phyloP scores from a whole-genome alignment of 2,329 filamentous ascomycete genomes.

The Pseudodiploospora longispora region DNA sequence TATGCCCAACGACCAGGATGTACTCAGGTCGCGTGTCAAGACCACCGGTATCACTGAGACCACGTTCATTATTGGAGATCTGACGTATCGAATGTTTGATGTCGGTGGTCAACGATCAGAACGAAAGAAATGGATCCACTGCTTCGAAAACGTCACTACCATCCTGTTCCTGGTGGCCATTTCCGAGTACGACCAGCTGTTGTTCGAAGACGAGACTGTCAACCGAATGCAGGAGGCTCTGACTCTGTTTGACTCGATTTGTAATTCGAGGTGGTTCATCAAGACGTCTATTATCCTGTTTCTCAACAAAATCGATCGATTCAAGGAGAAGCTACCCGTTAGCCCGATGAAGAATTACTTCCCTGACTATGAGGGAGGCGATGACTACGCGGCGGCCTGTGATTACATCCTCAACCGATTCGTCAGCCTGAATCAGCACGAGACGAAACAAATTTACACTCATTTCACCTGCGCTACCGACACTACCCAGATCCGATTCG shows the following conservation, averaged over 20 bases:
- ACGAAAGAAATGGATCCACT: conserved; percentile 99
- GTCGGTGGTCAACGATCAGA: conserved; percentile 93
- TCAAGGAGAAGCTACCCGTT: conserved; percentile 75
- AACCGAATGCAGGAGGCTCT: conserved; percentile 89
- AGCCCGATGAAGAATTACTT: conserved; percentile 87
- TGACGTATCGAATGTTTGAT: conserved; percentile 96
- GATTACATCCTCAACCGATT: conserved; percentile 99
- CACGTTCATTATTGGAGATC: conserved; percentile 87
- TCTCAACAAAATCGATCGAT: conserved; percentile 84
- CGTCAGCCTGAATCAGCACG: conserved; percentile 95
- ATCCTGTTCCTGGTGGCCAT: conserved; percentile 96
- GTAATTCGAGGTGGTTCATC: conserved; percentile 85
- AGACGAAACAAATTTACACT: conserved; percentile 99
- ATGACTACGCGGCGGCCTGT: conserved; percentile 91
- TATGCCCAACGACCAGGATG: conserved; percentile 91
- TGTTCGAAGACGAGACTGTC: conserved; percentile 94
- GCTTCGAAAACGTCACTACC: conserved; percentile 95
- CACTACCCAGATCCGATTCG: conserved; percentile 97
- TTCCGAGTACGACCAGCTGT: conserved; percentile 90
- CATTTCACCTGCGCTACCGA: conserved; percentile 99
- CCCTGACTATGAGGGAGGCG: conserved; percentile 86
- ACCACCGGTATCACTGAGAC: conserved; percentile 97
- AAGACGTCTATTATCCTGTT: conserved; percentile 85
- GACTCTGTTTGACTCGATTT: conserved; percentile 80
- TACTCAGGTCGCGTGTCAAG: conserved; percentile 92